Conservation (phyloP, 129 eudicot genomes). For the Saposhnikovia divaricata region DNA sequence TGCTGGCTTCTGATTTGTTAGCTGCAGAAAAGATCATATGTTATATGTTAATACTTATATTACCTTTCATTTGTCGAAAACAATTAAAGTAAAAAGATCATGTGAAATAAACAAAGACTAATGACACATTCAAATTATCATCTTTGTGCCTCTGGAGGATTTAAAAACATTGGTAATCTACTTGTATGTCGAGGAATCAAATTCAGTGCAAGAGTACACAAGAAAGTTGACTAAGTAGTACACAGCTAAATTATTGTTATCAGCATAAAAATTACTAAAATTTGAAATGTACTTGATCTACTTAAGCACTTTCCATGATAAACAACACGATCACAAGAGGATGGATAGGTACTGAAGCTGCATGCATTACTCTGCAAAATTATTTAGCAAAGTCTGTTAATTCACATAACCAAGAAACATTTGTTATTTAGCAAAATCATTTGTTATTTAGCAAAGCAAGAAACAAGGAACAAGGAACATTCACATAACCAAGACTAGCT, state of each 20-base stretch:
- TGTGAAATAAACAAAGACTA: background rate
- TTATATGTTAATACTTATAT: background rate
- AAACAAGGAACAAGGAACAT: slow-evolving; percentile 29
- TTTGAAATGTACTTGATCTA: background rate
- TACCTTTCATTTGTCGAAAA: background rate
- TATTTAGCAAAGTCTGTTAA: background rate
- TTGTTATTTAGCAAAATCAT: too few relatives aligned
- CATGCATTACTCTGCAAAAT: slow-evolving; percentile 78
- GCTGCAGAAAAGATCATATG: background rate
- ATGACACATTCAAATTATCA: background rate
- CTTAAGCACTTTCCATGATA: background rate
- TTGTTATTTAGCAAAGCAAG: too few relatives aligned
- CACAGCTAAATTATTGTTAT: background rate
- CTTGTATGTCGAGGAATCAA: background rate
- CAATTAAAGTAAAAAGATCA: background rate
- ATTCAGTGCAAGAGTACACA: background rate
- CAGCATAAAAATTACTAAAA: background rate
- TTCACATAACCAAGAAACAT: too few relatives aligned
- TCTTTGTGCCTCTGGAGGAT: background rate
- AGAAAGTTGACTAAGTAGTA: background rate
- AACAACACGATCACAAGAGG: slow-evolving; percentile 35
- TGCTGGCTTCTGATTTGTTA: background rate
- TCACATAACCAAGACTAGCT: slow-evolving; percentile 80
- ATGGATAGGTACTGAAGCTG: slow-evolving; percentile 77
- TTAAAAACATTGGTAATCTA: background rate